These are phyloP conservation scores for Boletus subparvulus DNA, from an alignment of 768 basidiomycete species.

Conservation along the genomic window DNA sequence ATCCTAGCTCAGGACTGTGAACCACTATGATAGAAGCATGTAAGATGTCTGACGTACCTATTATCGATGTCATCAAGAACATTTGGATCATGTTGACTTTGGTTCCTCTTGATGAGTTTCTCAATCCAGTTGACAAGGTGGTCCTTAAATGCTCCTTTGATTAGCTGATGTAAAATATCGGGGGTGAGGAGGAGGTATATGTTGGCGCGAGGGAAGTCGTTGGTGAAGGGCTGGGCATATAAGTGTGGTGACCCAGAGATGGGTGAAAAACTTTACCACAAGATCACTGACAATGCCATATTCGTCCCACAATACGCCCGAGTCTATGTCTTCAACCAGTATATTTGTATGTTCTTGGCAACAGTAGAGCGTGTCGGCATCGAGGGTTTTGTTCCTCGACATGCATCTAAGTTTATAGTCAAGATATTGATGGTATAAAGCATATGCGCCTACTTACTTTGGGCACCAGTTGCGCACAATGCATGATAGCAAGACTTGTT, in stretches of 20 bases:
- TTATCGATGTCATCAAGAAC: slow-evolving; percentile 33
- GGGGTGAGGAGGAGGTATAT: slow-evolving; percentile 23
- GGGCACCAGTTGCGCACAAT: slow-evolving; percentile 37
- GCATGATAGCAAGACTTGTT: slow-evolving; percentile 35
- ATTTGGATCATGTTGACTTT: background rate
- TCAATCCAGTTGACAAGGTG: background rate
- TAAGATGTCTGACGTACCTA: slow-evolving; percentile 5
- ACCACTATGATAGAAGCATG: too few species aligned
- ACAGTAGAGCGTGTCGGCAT: background rate
- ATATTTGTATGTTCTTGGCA: background rate
- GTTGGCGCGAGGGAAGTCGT: slow-evolving; percentile 29
- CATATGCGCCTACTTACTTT: background rate
- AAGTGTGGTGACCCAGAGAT: too few species aligned
- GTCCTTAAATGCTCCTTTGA: background rate
- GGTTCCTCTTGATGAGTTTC: background rate
- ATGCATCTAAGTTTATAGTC: background rate
- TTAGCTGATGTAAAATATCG: background rate
- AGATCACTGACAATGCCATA: slow-evolving; percentile 26
- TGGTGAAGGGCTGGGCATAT: slow-evolving; percentile 30
- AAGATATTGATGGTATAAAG: too few species aligned
- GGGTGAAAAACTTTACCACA: background rate
- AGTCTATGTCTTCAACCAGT: background rate
- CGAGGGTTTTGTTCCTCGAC: background rate
- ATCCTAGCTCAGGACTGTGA: background rate
- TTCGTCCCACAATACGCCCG: slow-evolving; percentile 21